phyloP scores from a whole-genome alignment of 2,329 filamentous ascomycete genomes.

The Trichoderma pleuroti region DNA sequence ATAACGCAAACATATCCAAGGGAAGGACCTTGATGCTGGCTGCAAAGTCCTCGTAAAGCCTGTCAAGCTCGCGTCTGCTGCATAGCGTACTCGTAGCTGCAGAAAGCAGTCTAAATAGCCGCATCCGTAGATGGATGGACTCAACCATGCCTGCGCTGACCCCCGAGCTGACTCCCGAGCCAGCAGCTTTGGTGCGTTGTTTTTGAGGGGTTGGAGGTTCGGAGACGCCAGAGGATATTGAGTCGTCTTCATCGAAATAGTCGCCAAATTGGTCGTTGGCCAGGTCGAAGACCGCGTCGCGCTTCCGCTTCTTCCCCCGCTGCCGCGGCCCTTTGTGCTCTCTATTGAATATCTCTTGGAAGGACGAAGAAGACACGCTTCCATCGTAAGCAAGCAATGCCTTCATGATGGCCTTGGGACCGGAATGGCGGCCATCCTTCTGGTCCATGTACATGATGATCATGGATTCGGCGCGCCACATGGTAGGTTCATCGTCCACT shows the following conservation, averaged over 20 bases:
- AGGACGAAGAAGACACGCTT: slow-evolving; percentile 50
- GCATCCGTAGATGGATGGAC: slow-evolving; percentile 59
- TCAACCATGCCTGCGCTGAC: slow-evolving; percentile 40
- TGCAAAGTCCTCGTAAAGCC: slow-evolving; percentile 58
- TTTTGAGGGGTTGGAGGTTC: slow-evolving; percentile 46
- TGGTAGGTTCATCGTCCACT: slow-evolving; percentile 25
- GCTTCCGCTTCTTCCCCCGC: slow-evolving; percentile 48
- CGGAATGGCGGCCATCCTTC: slow-evolving; percentile 42
- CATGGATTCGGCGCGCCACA: slow-evolving; percentile 51
- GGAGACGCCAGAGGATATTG: slow-evolving; percentile 44
- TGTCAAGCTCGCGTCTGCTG: slow-evolving; percentile 40
- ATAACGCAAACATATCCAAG: slow-evolving; percentile 53
- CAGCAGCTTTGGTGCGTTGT: slow-evolving; percentile 26
- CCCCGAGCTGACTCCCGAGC: slow-evolving; percentile 25
- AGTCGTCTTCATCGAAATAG: slow-evolving; percentile 55
- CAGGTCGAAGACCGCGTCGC: slow-evolving; percentile 48
- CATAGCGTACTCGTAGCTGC: slow-evolving; percentile 47
- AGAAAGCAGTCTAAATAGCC: slow-evolving; percentile 57
- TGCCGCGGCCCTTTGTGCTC: slow-evolving; percentile 48
- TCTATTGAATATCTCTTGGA: slow-evolving; percentile 63
- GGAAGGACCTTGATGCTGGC: slow-evolving; percentile 57
- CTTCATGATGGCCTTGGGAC: slow-evolving; percentile 55
- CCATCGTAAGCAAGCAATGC: slow-evolving; percentile 66
- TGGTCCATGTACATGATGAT: slow-evolving; percentile 57
- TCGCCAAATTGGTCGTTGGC: slow-evolving; percentile 59